phyloP scores from a whole-genome alignment of 441 rosid genomes.

The Bocquillonia castaneifolia region DNA sequence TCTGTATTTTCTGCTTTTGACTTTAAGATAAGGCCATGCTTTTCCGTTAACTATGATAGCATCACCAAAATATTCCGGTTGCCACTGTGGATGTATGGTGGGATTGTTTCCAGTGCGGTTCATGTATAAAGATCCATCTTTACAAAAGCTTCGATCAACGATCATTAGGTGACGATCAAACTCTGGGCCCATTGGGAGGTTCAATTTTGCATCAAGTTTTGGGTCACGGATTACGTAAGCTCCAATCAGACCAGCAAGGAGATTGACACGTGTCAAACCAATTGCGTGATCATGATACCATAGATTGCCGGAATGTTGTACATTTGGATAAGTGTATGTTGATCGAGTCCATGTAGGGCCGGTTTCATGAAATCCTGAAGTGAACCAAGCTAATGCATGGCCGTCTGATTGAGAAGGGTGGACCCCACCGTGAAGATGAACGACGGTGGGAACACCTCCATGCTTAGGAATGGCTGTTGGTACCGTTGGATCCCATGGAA shows the following conservation, averaged over 20 bases:
- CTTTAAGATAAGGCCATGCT: conserved; percentile 65
- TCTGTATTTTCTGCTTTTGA: conserved; percentile 71
- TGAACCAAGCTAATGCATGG: conserved; percentile 65
- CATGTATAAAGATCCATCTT: conserved; percentile 70
- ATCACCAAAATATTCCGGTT: conserved; percentile 82
- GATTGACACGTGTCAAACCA: conserved; percentile 83
- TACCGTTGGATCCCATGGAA: conserved; percentile 77
- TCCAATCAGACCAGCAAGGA: conserved; percentile 73
- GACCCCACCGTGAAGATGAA: conserved; percentile 81
- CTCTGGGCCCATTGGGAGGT: conserved; percentile 30
- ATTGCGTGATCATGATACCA: conserved; percentile 94
- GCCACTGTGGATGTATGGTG: conserved; percentile 83
- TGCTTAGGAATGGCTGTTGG: conserved; percentile 49
- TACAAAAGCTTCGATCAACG: conserved; percentile 45
- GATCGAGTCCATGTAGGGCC: conserved; percentile 67
- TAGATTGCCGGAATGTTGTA: conserved; percentile 75
- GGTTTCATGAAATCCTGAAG: conserved; percentile 44
- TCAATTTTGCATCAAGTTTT: conserved; percentile 29
- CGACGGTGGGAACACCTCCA: conserved; percentile 72
- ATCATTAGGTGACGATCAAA: conserved; percentile 35
- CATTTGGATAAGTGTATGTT: conserved; percentile 47
- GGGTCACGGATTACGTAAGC: conserved; percentile 59
- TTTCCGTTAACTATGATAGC: conserved; percentile 71
- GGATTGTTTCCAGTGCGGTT: conserved; percentile 78
- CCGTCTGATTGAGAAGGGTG: conserved; percentile 63